Base-by-base conservation (phyloP, 441 rosid genomes). In the Kokia cookei region DNA sequence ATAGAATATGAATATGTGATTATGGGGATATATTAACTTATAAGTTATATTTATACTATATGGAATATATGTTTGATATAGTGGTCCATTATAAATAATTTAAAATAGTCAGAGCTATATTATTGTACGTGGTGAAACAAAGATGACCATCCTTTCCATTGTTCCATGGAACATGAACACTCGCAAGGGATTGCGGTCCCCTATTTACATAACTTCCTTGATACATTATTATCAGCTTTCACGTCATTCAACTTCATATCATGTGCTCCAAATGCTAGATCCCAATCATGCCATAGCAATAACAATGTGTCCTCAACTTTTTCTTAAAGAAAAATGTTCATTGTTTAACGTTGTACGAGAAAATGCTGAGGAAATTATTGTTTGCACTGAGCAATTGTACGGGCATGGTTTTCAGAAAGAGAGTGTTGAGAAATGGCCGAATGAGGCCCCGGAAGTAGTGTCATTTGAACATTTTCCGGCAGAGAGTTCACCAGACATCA, bases 401-500 rank as follows among this genome's bases (percentile, higher is more conserved):
- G 9, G 61, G 24, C 35, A 15, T 29, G 42, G 27, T 43, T 65
- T 65, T 65, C 80, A 89, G 98, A 91, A 82, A 78, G 88, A 80
- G 4, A 54, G 43, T 12, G 75, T 2, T 10, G 91, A 84, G 68
- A 91, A 82, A 78, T 93, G 93, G 91, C 87, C 84, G 65, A 87
- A 79, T 1, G 93, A 92, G 45, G 82, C 89, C 0, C 92, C 88
- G 8, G 98, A 95, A 74, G 99, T 87, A 2, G 89, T 92, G 50
- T 91, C 98, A 4, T 84, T 93, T 50, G 98, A 93, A 75, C 93
- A 92, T 85, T 96, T 87, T 24, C 97, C 92, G 0, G 86, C 85
- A 0, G 95, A 86, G 86, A 93, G 97, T 75, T 93, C 98, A 13
- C 93, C 90, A 1, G 97, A 96, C 45, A 75, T 75, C 50, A 90